phyloP scores from a whole-genome alignment of 2,329 filamentous ascomycete genomes.

The Aspergillus amoenus region DNA sequence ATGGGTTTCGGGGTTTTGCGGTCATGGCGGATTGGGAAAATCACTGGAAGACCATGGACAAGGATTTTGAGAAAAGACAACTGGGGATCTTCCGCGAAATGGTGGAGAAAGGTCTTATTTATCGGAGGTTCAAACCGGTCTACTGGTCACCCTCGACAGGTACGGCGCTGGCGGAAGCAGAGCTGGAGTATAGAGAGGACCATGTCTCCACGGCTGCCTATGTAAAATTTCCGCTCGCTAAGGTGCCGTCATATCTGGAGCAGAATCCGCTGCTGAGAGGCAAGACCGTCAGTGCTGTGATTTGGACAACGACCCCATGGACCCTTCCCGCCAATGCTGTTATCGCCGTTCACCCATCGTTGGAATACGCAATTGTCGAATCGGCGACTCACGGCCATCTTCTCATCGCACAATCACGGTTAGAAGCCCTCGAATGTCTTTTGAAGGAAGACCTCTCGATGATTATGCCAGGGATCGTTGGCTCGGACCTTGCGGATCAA shows the following conservation, averaged over 20 bases:
- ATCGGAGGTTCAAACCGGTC: constrained; percentile 62
- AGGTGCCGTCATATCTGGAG: constrained; percentile 46
- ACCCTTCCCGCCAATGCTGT: constrained; percentile 90
- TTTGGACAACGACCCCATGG: constrained; percentile 99
- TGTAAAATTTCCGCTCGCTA: constrained; percentile 70
- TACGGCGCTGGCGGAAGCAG: constrained; percentile 64
- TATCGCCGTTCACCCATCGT: constrained; percentile 74
- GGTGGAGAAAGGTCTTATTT: constrained; percentile 62
- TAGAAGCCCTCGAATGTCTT: constrained; percentile 58
- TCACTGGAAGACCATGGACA: constrained; percentile 64
- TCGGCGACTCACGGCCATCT: constrained; percentile 58
- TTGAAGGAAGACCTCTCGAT: constrained; percentile 52
- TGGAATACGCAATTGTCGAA: constrained; percentile 71
- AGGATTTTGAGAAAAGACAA: constrained; percentile 60
- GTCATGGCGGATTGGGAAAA: constrained; percentile 66
- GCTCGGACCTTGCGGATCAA: constrained; percentile 61
- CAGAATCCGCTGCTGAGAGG: constrained; percentile 42
- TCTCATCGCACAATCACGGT: constrained; percentile 69
- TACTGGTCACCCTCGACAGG: constrained; percentile 67
- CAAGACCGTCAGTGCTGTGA: constrained; percentile 69
- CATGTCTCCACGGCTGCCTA: constrained; percentile 61
- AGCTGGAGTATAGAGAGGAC: constrained; percentile 64
- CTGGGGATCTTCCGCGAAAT: constrained; percentile 60
- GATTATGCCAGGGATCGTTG: constrained; percentile 58
- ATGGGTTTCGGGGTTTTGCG: constrained; percentile 59